Base-by-base conservation (phyloP, 192 early-diverging fungal genomes). In the Rhizophagus clarus region DNA sequence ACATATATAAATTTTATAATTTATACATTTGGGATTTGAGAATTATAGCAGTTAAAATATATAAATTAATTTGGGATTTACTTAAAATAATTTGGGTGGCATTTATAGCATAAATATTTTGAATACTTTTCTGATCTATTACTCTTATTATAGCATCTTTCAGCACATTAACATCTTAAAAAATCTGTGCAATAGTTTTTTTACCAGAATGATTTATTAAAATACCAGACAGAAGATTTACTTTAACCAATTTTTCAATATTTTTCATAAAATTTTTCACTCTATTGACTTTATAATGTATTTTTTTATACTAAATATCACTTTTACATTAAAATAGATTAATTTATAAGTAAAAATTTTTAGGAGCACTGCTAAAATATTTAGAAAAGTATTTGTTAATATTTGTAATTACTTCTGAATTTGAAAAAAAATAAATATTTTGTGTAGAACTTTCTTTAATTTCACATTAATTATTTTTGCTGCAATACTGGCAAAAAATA, bases 291-390 rank as follows among this genome's bases (percentile, higher is more conserved):
- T 51, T 31, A 42, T 4, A 34, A 74, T 61, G 26, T 20, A 6
- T n/a, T 74, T 74, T 20, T 61, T 74, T 74, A 32, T 74, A 74
- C 51, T 15, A 74, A 60, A 74, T 17, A 60, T 29, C 51, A 34
- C 26, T 74, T 34, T 61, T 56, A 22, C 2, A 1, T 20, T 56
- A 74, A 32, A 28, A 2, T 32, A 4, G n/a, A 22, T 74, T 60
- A 60, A 31, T 2, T 37, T 74, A 31, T 34, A 74, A 74, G 49
- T 56, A 74, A 17, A 74, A 61, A 22, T 60, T 51, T 60, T 51
- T 0, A 60, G 0, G 2, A 17, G 45, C 72, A 60, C 14, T 2
- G 61, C 2, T 60, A 34, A 56, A 31, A 22, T 22, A 11, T 61
- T 74, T 74, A 1, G 56, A 74, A 17, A 74, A 3, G 61, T 74